Evolutionary conservation across 257 asterid species (phyloP), one percentile per base, ranked within the genome.

Genomic region (Avicennia marina): DNA sequence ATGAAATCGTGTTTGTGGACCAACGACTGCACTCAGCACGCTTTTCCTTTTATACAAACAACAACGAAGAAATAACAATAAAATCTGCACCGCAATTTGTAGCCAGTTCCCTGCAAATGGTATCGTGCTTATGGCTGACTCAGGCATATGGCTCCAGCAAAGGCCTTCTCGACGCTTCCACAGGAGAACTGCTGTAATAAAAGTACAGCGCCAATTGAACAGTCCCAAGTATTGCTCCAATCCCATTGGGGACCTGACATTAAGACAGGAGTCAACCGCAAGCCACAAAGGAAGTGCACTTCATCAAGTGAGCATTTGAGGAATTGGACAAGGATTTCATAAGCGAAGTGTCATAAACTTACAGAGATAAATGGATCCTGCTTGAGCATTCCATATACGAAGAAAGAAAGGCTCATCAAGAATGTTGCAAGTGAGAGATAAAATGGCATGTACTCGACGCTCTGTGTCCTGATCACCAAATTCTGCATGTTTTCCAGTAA

Each of bases 371-470:
- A 89, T 10, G 75, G 26, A 48, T 89, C 97, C 11, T 72, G 53
- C 71, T 83, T 81, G 66, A 81, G 72, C 82, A 83, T 55, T 67
- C 97, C 97, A 45, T 89, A 89, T 0, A 71, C 85, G 31, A 83
- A 86, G 89, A 89, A 89, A 3, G 97, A 69, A 47, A 83, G 34
- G 42, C 97, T 89, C 95, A 89, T 89, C 68, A 89, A 67, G 64
- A 86, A 83, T 33, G 97, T 86, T 0, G 95, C 84, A 9, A 89
- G 91, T 8, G 97, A 89, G 29, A 89, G 97, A 76, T 76, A 81
- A 56, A 79, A 89, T 0, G 97, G 97, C 97, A 89, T 89, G 79
- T 75, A 89, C 22, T 89, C 97, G 0, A 79, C 89, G 32, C 97
- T 89, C 56, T 40, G 83, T 47, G 97, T 89, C 64, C 75, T 79